Base-by-base conservation (phyloP, 208 protist species). In the Crithidia fasciculata region DNA sequence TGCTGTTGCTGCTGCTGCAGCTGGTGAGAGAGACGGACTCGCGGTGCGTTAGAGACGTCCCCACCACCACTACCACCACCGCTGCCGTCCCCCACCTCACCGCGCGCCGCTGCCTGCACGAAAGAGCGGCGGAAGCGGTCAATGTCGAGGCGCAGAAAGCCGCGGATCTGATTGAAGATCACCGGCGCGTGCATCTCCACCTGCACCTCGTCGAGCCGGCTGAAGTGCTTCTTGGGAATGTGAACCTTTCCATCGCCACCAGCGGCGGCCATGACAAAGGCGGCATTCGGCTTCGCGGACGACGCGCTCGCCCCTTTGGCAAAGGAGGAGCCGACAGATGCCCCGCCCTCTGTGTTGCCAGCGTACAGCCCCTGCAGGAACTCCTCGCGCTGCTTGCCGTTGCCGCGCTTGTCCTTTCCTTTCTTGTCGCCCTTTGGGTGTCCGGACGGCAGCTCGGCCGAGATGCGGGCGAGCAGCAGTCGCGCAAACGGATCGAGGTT, bases 151-250 rank as follows among this genome's bases (percentile, higher is more conserved):
- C 78, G 65, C 6, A 95, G 68, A 74, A 92, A 92, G 69, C 74
- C 80, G n/a, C 91, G 85, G 2, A 96, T 78, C 72, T 94, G 88
- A 39, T 76, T 86, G 74, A 96, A 96, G 49, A 94, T 85, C 18
- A 93, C 88, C 0, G 87, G 89, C 8, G 88, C 85, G 79, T 93
- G 89, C 49, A 93, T 72, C 62, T 81, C 80, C 15, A 96, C 75
- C 62, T 80, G 79, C 37, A 96, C 72, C 70, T 92, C 86, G 66
- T 96, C 91, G 15, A 82, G 76, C 41, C 91, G 82, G 60, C 73
- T 83, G 54, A 80, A 75, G 54, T 77, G 70, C 54, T 76, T 81
- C 36, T 81, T 74, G 40, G 65, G 64, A 43, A 71, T 58, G 59
- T 75, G 70, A 36, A 52, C 36, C 47, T 76, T 70, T n/a, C 72